phyloP scores from a whole-genome alignment of 768 basidiomycete species.

The Russula olivacea region DNA sequence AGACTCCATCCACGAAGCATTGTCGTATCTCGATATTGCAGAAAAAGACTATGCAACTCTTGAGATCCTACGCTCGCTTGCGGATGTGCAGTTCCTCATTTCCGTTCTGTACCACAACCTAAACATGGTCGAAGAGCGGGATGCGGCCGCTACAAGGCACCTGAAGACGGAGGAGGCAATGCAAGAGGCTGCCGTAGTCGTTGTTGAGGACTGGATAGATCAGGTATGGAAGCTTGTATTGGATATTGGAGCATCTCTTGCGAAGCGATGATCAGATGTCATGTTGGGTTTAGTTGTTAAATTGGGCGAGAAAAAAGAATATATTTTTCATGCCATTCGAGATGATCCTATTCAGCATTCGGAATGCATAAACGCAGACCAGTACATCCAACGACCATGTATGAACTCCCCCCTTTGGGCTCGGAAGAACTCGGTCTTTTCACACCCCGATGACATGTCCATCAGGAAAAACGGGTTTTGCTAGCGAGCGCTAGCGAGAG shows the following conservation, averaged over 20 bases:
- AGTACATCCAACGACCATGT: too few relatives aligned
- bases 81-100: slow-evolving; percentile 67
- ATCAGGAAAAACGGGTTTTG: too few relatives aligned
- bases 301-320: neutral
- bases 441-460: too few relatives aligned
- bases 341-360: too few relatives aligned
- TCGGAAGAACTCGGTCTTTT: too few relatives aligned
- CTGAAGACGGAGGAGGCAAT: slow-evolving; percentile 39
- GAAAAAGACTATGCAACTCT: slow-evolving; percentile 60
- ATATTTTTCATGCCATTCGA: neutral
- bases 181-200: slow-evolving; percentile 38
- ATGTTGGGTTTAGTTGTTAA: neutral
- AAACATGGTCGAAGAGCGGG: slow-evolving; percentile 47
- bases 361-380: too few relatives aligned
- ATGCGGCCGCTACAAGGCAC: slow-evolving; percentile 48
- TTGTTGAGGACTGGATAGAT: slow-evolving; percentile 47
- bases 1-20: slow-evolving; percentile 47
- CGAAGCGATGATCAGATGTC: slow-evolving; percentile 29
- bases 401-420: too few relatives aligned
- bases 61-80: slow-evolving; percentile 51
- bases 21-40: slow-evolving; percentile 55
- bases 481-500: too few relatives aligned
- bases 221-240: slow-evolving; percentile 54
- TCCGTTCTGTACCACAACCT: slow-evolving; percentile 71
- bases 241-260: slow-evolving; percentile 52